Evolutionary conservation across 2,329 filamentous ascomycete genomes (phyloP), one percentile per base, ranked within the genome.

Genomic region (Pseudofabraea citricarpa): DNA sequence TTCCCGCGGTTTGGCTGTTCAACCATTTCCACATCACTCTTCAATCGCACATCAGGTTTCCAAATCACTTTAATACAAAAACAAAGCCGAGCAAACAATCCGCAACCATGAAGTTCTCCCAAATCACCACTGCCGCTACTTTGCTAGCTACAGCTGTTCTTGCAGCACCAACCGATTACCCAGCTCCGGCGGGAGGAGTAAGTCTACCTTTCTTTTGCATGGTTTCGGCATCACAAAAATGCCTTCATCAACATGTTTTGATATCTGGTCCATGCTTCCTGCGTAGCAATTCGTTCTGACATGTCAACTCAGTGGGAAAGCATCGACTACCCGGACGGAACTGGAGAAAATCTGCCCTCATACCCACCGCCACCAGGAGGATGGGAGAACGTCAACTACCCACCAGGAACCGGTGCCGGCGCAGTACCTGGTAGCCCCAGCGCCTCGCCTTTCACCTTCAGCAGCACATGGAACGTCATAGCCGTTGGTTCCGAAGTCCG

Each of bases 401-500:
- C 51, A 15, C 27, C 47, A 4, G 44, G 47, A 35, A 46, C 45
- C 15, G 39, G 32, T 19, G 20, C 40, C 10, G 18, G 15, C 5
- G 27, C 9, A 21, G 12, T 5, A 10, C 10, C 5, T 19, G 20
- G 16, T 20, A 20, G 12, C 16, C 29, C 10, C 22, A 6, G 12
- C 21, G 31, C 38, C 13, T 23, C 41, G n/a, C 43, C 48, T 12
- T 56, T 56, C 24, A 44, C 41, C 40, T 76, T 73, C 62, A 72
- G 70, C 37, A 69, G 66, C 24, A 68, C 64, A 39, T 74, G 67
- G 60, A 51, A 65, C 23, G 59, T 75, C 45, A 60, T 66, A 33
- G 72, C 73, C 20, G 64, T 60, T 1, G 70, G 71, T 1, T 63
- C 70, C 22, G 63, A 74, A 49, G 71, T 75, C 44, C 62, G 71